Conservation (phyloP, 2,329 filamentous ascomycete genomes). For the Zymoseptoria pseudotritici region DNA sequence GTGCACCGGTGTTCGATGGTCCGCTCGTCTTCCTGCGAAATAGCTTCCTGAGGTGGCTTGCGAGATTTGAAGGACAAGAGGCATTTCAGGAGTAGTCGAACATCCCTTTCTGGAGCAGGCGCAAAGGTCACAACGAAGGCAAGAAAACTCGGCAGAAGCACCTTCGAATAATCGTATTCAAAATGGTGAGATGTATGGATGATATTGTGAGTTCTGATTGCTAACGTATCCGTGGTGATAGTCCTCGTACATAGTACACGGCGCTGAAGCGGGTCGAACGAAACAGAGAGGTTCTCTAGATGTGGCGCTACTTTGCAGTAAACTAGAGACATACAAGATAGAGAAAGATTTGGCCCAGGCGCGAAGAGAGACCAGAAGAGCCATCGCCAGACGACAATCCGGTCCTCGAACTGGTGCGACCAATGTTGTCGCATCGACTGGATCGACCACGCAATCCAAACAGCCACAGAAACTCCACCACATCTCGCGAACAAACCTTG, state of each 20-base stretch:
- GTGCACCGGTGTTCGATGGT: not conserved
- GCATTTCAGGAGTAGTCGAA: not conserved
- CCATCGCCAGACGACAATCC: slow-evolving; percentile 6
- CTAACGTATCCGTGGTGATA: not conserved
- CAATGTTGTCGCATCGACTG: slow-evolving; percentile 6
- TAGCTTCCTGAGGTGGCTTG: not conserved
- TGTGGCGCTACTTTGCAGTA: slow-evolving; percentile 13
- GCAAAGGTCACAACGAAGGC: too few species aligned
- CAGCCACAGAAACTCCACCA: slow-evolving; percentile 7
- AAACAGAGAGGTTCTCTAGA: slow-evolving; percentile 9
- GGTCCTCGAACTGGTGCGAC: slow-evolving; percentile 13
- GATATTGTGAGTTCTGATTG: not conserved
- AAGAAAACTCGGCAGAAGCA: too few species aligned
- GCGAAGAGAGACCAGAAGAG: slow-evolving; percentile 9
- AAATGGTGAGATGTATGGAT: not conserved
- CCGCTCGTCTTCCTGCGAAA: not conserved
- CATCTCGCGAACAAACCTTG: not conserved
- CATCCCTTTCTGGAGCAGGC: too few species aligned
- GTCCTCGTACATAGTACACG: not conserved
- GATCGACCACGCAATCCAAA: too few species aligned
- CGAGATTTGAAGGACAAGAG: not conserved
- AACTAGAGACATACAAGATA: slow-evolving; percentile 13
- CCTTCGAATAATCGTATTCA: too few species aligned
- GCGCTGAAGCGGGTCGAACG: not conserved
- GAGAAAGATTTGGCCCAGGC: slow-evolving; percentile 12